These are phyloP conservation scores for Dryadomyces quercivorus DNA, from an alignment of 2,329 filamentous ascomycete species.

Conservation along the genomic window DNA sequence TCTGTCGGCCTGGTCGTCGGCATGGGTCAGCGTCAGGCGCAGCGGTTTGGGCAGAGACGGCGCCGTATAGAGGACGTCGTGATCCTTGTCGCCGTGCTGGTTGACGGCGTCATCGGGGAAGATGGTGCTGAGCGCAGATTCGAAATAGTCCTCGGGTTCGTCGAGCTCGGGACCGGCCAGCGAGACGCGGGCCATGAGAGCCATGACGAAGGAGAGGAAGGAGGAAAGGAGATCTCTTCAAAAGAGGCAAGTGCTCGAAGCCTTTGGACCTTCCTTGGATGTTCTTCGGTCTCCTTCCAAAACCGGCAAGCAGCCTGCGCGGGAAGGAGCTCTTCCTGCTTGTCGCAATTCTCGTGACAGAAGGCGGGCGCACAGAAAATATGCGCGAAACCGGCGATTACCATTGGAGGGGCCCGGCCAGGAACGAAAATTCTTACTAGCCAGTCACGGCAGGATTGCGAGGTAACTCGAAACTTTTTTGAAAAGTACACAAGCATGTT, in stretches of 20 bases:
- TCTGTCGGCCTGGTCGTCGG: constrained; percentile 37
- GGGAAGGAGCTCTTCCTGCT: background rate
- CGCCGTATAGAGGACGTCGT: constrained; percentile 46
- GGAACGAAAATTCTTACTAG: background rate
- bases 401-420: background rate
- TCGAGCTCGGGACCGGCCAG: constrained; percentile 22
- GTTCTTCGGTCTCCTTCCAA: background rate
- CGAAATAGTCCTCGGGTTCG: constrained; percentile 48
- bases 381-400: background rate
- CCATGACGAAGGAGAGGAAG: constrained; percentile 22
- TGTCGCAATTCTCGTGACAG: no score
- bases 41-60: constrained; percentile 34
- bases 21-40: constrained; percentile 33
- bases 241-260: background rate
- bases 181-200: constrained; percentile 32
- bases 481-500: no score
- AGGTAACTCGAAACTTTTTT: background rate
- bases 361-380: background rate
- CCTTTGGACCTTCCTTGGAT: no score
- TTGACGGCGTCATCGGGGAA: constrained; percentile 57
- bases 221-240: background rate
- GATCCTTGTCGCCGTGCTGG: constrained; percentile 50
- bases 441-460: background rate
- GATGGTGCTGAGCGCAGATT: constrained; percentile 45
- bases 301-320: background rate